These are phyloP conservation scores for Acacia concinna DNA, from an alignment of 331 rosid genomes.

Conservation along the genomic window DNA sequence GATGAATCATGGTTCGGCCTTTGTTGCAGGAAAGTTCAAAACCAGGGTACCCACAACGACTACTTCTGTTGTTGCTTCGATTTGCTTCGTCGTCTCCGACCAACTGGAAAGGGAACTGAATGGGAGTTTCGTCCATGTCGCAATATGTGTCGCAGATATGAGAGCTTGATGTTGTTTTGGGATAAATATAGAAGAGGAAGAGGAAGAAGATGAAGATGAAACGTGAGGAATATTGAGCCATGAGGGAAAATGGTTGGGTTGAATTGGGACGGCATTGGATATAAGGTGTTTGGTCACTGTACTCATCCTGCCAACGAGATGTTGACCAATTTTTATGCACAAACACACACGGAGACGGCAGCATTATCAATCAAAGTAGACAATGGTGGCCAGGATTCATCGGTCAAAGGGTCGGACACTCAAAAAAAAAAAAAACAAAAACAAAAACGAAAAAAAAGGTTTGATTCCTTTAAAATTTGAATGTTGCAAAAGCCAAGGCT, in stretches of 20 bases:
- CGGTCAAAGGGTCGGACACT: no score
- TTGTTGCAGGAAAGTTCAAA: constrained; percentile 37
- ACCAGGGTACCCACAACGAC: constrained; percentile 25
- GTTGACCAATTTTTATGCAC: neutral
- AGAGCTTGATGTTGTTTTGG: neutral
- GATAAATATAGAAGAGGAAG: neutral
- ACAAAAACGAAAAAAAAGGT: no score
- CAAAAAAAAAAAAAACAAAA: no score
- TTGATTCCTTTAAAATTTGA: no score
- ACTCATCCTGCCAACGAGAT: neutral
- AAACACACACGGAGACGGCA: no score
- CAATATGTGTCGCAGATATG: neutral
- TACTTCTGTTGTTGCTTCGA: neutral
- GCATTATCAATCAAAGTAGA: no score
- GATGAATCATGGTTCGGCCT: neutral
- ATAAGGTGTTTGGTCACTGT: neutral
- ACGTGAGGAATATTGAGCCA: neutral
- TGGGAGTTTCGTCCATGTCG: neutral
- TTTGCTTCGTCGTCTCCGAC: neutral
- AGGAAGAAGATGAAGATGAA: neutral
- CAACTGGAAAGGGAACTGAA: constrained; percentile 4
- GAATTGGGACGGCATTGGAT: neutral
- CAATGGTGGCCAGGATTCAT: no score
- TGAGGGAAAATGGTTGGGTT: neutral
- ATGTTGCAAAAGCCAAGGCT: no score